Conservation (phyloP, 306 rosid genomes). For the Pterocarpus macrocarpus region DNA sequence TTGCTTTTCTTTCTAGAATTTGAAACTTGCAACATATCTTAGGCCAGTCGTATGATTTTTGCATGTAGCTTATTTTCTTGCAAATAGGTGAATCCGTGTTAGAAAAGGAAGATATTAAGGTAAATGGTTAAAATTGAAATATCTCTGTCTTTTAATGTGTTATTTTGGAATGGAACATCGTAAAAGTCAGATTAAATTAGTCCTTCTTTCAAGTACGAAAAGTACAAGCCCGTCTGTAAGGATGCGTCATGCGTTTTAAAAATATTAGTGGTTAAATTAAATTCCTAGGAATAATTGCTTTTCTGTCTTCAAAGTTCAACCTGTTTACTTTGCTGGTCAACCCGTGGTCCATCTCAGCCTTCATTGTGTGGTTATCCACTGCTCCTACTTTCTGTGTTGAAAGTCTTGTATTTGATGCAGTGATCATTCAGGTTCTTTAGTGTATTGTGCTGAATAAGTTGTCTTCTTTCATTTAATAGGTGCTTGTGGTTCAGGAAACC, state of each 20-base stretch:
- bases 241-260: background rate
- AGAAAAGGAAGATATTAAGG: background rate
- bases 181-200: background rate
- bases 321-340: background rate
- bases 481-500: slow-evolving; percentile 89
- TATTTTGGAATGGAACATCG: background rate
- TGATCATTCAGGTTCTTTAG: slow-evolving; percentile 15
- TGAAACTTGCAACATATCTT: background rate
- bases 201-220: background rate
- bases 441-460: background rate
- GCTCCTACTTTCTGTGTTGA: background rate
- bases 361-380: background rate
- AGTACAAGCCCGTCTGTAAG: background rate
- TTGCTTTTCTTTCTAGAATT: background rate
- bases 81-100: background rate
- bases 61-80: background rate
- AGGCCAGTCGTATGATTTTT: background rate
- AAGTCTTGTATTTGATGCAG: background rate
- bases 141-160: background rate
- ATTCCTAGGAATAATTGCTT: background rate
- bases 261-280: background rate
- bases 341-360: background rate
- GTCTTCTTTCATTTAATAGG: slow-evolving; percentile 56
- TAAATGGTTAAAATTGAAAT: background rate
- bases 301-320: background rate